These are phyloP conservation scores for Pezicula radicicola DNA, from an alignment of 2,329 filamentous ascomycete genomes.

Conservation along the genomic window DNA sequence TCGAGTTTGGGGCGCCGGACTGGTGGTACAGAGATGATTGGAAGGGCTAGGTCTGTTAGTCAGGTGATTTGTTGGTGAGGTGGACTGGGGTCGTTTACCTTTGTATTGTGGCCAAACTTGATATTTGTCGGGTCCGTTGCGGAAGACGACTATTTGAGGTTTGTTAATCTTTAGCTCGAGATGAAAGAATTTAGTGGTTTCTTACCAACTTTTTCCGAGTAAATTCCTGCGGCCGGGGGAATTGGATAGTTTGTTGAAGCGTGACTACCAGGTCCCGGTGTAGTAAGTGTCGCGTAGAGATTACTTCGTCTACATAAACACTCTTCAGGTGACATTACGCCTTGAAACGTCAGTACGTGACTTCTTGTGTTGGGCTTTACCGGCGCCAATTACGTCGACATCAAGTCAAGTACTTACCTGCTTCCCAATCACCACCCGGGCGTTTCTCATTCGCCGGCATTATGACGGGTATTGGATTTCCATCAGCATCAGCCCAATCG, in stretches of 20 bases:
- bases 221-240: conserved; percentile 65
- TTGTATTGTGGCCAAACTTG: conserved; percentile 51
- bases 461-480: conserved; percentile 29
- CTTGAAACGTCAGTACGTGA: conserved; percentile 26
- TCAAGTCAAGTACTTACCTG: conserved; percentile 33
- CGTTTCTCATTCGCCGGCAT: conserved; percentile 67
- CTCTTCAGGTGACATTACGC: conserved; percentile 63
- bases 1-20: conserved; percentile 72
- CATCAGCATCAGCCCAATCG: conserved; percentile 43
- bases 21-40: conserved; percentile 72
- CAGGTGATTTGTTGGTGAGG: neutral
- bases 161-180: neutral
- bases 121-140: conserved; percentile 63
- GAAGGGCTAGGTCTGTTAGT: conserved; percentile 40
- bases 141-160: conserved; percentile 58
- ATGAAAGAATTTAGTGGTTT: conserved; percentile 10
- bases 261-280: conserved; percentile 49
- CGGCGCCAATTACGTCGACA: too few species aligned
- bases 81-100: conserved; percentile 14
- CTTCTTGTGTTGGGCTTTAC: neutral
- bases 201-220: conserved; percentile 65
- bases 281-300: conserved; percentile 64
- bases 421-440: conserved; percentile 79
- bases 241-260: conserved; percentile 64
- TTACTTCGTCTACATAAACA: conserved; percentile 73